Evolutionary conservation across 768 basidiomycete genomes (phyloP), one percentile per base, ranked within the genome.

Genomic region (Kwoniella bestiolae): DNA sequence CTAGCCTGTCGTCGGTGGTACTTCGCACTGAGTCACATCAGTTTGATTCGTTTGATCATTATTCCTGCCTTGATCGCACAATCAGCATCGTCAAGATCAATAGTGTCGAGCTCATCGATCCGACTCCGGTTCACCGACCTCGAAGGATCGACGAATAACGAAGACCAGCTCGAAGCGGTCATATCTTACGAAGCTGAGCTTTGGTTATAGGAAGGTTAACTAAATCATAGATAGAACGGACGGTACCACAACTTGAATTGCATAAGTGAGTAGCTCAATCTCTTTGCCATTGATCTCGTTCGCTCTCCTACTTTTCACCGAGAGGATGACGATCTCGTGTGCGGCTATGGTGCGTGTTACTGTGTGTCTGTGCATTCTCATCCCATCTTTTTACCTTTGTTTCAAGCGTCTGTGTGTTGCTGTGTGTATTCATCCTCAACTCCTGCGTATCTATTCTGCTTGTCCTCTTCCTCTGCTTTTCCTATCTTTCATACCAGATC

Each of bases 161-260:
- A 18, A 47, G 46, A 55, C 52, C 52, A 55, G 52, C 52, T 55
- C 32, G 52, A 55, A 55, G 52, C 52, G 32, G 52, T 55, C 52
- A 25, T 14, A 41, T 41, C 12, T 41, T 14, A 55, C 50, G 52
- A 35, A 55, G 52, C 52, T 55, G 52, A 55, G 52, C 52, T 55
- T 55, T 29, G 52, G 34, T 18, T 7, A 23, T n/a, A n/a, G n/a
- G 5, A 32, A 35, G 14, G 29, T 34, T n/a, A 55, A n/a, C n/a
- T n/a, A n/a, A n/a, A n/a, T n/a, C n/a, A n/a, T 41, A 5, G 12
- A 12, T 35, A 35, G 38, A 18, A 41, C 12, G 18, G 38, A 41
- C 38, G 18, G 38, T 41, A 41, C 18, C 18, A 18, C 3, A 14
- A 41, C 12, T 41, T 41, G n/a, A n/a, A n/a, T n/a, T 41, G 18